Conservation (phyloP, 768 basidiomycete species). For the Pilatotrama ljubarskyi region DNA sequence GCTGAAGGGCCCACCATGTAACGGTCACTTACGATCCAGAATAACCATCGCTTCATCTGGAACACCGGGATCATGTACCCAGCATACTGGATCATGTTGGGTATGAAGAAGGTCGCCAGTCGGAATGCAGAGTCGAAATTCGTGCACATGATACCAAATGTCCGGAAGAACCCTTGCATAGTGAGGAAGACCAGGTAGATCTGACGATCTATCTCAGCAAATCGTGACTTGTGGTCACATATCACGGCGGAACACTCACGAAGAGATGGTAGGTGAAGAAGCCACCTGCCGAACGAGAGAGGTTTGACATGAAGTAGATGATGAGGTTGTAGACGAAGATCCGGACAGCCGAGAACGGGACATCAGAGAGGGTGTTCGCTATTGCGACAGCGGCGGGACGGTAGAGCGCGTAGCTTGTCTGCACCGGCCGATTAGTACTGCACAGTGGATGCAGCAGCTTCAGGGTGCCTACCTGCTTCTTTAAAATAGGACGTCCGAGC, state of each 20-base stretch:
- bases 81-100: slow-evolving; percentile 71
- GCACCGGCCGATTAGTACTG: not conserved
- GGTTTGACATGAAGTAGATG: slow-evolving; percentile 66
- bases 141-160: slow-evolving; percentile 57
- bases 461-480: slow-evolving; percentile 52
- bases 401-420: slow-evolving; percentile 65
- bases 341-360: slow-evolving; percentile 65
- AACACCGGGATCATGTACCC: slow-evolving; percentile 69
- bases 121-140: slow-evolving; percentile 57
- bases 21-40: slow-evolving; percentile 68
- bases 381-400: slow-evolving; percentile 63
- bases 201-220: slow-evolving; percentile 8
- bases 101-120: slow-evolving; percentile 67
- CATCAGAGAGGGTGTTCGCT: slow-evolving; percentile 66
- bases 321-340: slow-evolving; percentile 63
- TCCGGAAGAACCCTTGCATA: slow-evolving; percentile 86
- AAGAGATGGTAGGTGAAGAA: slow-evolving; percentile 67
- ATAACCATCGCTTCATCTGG: slow-evolving; percentile 79
- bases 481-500: slow-evolving; percentile 74
- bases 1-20: slow-evolving; percentile 9
- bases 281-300: slow-evolving; percentile 41
- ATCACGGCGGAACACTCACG: slow-evolving; percentile 24
- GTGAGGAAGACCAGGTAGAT: slow-evolving; percentile 63
- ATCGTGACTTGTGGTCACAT: not conserved
- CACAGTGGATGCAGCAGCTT: no score